A percentile compares a stretch with the other conserved stretches of the same genome.
Evolutionary conservation across 306 rosid genomes (phyloP).

Genomic region (Canavalia ensiformis): DNA sequence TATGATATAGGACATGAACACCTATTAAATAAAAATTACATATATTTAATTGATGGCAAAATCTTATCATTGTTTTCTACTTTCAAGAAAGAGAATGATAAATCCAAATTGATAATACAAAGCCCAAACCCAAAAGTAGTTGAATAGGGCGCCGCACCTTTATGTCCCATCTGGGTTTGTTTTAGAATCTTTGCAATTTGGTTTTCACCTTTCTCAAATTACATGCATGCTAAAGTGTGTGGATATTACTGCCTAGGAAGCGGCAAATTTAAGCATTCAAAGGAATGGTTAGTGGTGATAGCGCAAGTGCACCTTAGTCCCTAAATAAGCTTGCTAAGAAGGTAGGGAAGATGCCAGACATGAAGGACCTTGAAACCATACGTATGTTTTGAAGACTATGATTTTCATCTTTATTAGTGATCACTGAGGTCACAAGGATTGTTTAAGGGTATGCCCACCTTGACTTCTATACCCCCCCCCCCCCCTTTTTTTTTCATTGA

Average conservation of each 20-base stretch:
- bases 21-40: not conserved
- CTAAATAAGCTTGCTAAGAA: not conserved
- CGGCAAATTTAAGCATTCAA: slow-evolving; percentile 59
- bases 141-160: slow-evolving; percentile 65
- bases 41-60: slow-evolving; percentile 13
- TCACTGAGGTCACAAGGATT: slow-evolving; percentile 2
- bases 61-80: slow-evolving; percentile 41
- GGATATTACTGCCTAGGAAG: slow-evolving; percentile 48
- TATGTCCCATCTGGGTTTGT: slow-evolving; percentile 63
- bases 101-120: slow-evolving; percentile 53
- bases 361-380: slow-evolving; percentile 24
- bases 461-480: not conserved
- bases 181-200: slow-evolving; percentile 51
- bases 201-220: slow-evolving; percentile 36
- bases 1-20: slow-evolving; percentile 25
- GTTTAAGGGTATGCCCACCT: slow-evolving; percentile 19
- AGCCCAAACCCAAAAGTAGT: slow-evolving; percentile 47
- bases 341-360: slow-evolving; percentile 51
- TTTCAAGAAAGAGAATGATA: slow-evolving; percentile 45
- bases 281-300: slow-evolving; percentile 2
- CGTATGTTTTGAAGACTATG: slow-evolving; percentile 29
- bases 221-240: slow-evolving; percentile 32
- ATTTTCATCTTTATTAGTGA: slow-evolving; percentile 14
- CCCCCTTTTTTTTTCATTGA: not conserved
- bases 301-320: slow-evolving; percentile 33